A percentile compares a stretch with the other conserved stretches of the same genome.
These are phyloP conservation scores for Lodderomyces parapsilosis DNA, from an alignment of 1,139 yeast species.

Conservation along the genomic window DNA sequence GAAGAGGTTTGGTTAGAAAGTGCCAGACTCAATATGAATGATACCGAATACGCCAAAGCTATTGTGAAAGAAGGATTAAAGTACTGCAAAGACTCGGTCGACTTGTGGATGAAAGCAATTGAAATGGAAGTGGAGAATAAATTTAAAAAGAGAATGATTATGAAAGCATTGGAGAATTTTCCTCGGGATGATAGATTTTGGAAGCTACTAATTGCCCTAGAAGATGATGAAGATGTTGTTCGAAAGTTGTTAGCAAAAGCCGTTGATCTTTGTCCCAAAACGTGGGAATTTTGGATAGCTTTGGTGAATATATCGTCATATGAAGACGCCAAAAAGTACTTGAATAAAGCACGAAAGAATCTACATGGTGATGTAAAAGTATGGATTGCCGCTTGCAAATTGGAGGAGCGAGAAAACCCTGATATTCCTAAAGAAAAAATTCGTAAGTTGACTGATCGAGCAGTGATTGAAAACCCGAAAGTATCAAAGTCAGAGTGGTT, in stretches of 20 bases:
- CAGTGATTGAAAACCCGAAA: constrained; percentile 37
- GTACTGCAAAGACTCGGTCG: constrained; percentile 53
- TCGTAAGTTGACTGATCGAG: constrained; percentile 49
- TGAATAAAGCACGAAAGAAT: constrained; percentile 60
- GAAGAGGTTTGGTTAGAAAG: constrained; percentile 85
- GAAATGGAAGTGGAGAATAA: constrained; percentile 58
- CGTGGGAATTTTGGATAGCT: constrained; percentile 63
- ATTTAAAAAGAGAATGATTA: constrained; percentile 55
- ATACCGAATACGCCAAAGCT: constrained; percentile 41
- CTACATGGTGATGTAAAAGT: constrained; percentile 53
- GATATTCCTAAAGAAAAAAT: constrained; percentile 34
- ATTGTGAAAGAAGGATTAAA: constrained; percentile 68
- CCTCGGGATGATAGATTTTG: constrained; percentile 53
- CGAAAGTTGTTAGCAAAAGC: constrained; percentile 63
- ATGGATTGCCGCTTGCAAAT: constrained; percentile 70
- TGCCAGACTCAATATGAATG: constrained; percentile 62
- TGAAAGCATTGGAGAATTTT: constrained; percentile 56
- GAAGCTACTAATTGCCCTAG: constrained; percentile 51
- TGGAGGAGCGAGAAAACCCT: constrained; percentile 59
- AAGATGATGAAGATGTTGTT: constrained; percentile 48
- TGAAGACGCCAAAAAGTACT: constrained; percentile 49
- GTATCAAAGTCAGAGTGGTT: constrained; percentile 40
- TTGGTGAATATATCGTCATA: constrained; percentile 45
- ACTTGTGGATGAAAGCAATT: constrained; percentile 71
- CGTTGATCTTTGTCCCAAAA: constrained; percentile 62